These are phyloP conservation scores for Malassezia furfur DNA, from an alignment of 1,284 basidiomycete species.

Conservation along the genomic window DNA sequence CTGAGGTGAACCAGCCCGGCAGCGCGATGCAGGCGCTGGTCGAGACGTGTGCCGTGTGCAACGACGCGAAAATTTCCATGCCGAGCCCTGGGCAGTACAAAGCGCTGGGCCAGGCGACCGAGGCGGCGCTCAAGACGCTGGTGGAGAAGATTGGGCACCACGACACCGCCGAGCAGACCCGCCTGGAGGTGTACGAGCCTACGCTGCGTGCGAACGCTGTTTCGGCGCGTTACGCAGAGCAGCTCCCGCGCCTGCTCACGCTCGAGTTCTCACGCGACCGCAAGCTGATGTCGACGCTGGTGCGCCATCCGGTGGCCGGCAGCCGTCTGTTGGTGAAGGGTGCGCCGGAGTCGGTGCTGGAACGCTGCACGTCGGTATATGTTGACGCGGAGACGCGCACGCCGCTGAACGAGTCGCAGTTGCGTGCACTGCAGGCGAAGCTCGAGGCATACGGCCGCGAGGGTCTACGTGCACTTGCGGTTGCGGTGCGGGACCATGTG, in stretches of 20 bases:
- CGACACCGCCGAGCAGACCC: constrained; percentile 51
- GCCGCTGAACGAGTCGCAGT: constrained; percentile 54
- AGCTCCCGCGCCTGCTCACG: constrained; percentile 70
- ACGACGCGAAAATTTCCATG: constrained; percentile 36
- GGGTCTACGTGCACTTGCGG: constrained; percentile 80
- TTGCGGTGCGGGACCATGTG: constrained; percentile 71
- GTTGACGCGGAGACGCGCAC: constrained; percentile 50
- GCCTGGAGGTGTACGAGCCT: constrained; percentile 57
- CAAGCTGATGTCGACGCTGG: constrained; percentile 96
- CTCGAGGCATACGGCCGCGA: constrained; percentile 65
- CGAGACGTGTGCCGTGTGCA: constrained; percentile 42
- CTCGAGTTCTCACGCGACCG: constrained; percentile 96
- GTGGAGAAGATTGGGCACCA: constrained; percentile 68
- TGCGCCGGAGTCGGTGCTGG: constrained; percentile 86
- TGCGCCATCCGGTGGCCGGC: constrained; percentile 53
- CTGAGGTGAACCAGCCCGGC: constrained; percentile 27
- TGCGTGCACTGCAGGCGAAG: constrained; percentile 57
- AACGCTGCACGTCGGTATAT: constrained; percentile 68
- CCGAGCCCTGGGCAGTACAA: constrained; percentile 64
- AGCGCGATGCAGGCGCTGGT: constrained; percentile 39
- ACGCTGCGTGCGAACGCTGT: constrained; percentile 67
- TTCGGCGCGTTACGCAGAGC: constrained; percentile 66
- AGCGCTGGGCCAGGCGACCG: constrained; percentile 92
- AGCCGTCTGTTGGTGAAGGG: constrained; percentile 73
- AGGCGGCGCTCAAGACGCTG: constrained; percentile 52